Base-by-base conservation (phyloP, 176 grass and related monocot species). In the maize (Zea mays) region DNA sequence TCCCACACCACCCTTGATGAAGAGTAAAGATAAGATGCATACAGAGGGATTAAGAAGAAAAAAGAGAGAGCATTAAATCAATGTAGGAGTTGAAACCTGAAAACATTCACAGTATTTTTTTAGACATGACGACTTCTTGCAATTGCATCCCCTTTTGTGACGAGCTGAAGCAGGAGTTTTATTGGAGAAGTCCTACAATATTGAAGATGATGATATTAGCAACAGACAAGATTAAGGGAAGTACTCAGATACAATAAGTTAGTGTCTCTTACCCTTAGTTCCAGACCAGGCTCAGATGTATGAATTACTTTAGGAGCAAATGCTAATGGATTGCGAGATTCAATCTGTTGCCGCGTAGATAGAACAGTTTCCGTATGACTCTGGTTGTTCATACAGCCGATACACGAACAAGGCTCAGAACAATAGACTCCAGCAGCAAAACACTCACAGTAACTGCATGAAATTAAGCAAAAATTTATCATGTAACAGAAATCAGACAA, bases 71-170 rank as follows among this genome's bases (percentile, higher is more conserved):
- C 50, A 77, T 11, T 60, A 72, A 78, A 89, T 64, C 62, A 81
- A 69, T 7, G 42, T 45, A 71, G 74, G 81, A 50, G 17, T 52
- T 67, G 65, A 45, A 81, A 98, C 96, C 96, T 99, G 96, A 74
- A 88, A 99, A 43, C 96, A 99, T 92, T 99, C 96, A 38, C 96
- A 99, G 39, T 99, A 99, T 86, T 95, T 99, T 79, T 99, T 99
- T 43, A 92, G 74, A 77, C 96, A 99, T 0, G 85, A 95, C 4
- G 96, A 99, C 44, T 95, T 99, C 79, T 99, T 99, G 73, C 96
- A 99, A 78, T 99, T 99, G 81, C 96, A 99, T 20, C 96, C 96
- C 72, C 96, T 90, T 86, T 99, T 99, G 47, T 99, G 96, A 75
- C 96, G 87, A 64, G 96, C 85, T 56, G 96, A 95, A 81, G 96